A percentile compares a stretch with the other conserved stretches of the same genome.
Conservation (phyloP, 495 filamentous ascomycete species). For the Pyrenopolyporus hunteri region DNA sequence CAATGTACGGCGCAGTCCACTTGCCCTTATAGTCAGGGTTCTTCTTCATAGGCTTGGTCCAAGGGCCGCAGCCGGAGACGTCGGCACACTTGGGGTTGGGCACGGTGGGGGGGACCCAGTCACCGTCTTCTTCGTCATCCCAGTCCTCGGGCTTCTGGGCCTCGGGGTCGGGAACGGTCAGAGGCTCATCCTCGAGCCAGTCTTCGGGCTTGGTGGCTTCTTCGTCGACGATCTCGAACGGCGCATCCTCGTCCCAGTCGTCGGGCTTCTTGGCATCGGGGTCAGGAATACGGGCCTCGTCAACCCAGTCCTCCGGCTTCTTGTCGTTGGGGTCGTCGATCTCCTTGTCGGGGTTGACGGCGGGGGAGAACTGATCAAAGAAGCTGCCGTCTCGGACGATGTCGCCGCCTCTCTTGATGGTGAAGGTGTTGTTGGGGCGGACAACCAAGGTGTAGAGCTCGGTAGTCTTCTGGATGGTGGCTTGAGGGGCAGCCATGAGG, state of each 20-base stretch:
- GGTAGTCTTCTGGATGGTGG: conserved; percentile 86
- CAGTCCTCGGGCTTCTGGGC: conserved; percentile 99
- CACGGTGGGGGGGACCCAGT: conserved; percentile 93
- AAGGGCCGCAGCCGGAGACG: conserved; percentile 90
- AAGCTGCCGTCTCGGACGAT: conserved; percentile 86
- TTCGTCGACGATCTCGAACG: conserved; percentile 93
- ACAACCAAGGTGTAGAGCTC: conserved; percentile 96
- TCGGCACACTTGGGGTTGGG: conserved; percentile 96
- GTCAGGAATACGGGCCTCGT: conserved; percentile 86
- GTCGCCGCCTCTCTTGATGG: conserved; percentile 88
- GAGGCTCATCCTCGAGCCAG: conserved; percentile 93
- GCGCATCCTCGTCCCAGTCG: conserved; percentile 99
- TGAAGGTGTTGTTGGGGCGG: conserved; percentile 91
- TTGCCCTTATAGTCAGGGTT: conserved; percentile 99
- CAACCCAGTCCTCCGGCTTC: conserved; percentile 97
- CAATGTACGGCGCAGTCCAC: conserved; percentile 91
- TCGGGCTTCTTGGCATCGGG: conserved; percentile 95
- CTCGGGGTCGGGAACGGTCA: conserved; percentile 89
- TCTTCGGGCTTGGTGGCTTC: conserved; percentile 90
- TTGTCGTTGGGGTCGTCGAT: conserved; percentile 95
- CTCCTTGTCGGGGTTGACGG: conserved; percentile 94
- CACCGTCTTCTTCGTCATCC: conserved; percentile 99
- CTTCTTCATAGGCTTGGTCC: conserved; percentile 89
- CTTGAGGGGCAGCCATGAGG: conserved; percentile 79
- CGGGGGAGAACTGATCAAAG: conserved; percentile 89